Percentiles rank a stretch among this genome's conserved stretches.
phyloP scores from a whole-genome alignment of 2,329 filamentous ascomycete species.

The Claviceps pazoutovae region DNA sequence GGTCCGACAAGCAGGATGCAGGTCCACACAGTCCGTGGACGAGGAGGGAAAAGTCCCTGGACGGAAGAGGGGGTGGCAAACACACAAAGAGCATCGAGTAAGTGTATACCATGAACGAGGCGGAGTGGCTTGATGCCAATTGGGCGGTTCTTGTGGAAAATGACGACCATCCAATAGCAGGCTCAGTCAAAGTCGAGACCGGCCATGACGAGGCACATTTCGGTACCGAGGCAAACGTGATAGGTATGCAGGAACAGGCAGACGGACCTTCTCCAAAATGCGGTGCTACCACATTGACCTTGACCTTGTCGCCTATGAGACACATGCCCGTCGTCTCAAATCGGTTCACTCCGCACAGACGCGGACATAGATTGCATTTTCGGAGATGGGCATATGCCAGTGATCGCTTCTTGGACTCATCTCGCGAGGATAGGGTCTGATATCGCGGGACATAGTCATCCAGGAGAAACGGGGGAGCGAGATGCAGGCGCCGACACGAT shows the following conservation, averaged over 20 bases:
- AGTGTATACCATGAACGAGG: too few relatives aligned
- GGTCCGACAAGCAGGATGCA: not conserved
- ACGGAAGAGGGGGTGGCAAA: not conserved
- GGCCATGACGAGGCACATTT: not conserved
- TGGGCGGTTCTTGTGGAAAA: too few relatives aligned
- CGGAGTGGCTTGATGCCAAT: too few relatives aligned
- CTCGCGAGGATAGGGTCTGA: conserved; percentile 49
- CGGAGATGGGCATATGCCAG: conserved; percentile 59
- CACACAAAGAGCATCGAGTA: not conserved
- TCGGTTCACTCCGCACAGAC: conserved; percentile 66
- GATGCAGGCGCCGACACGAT: conserved; percentile 27
- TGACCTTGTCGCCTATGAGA: conserved; percentile 60
- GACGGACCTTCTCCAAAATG: conserved; percentile 60
- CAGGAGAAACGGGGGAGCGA: conserved; percentile 54
- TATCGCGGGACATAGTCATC: conserved; percentile 64
- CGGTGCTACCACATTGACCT: conserved; percentile 73
- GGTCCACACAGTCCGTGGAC: not conserved
- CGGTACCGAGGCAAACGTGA: not conserved
- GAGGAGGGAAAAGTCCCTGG: not conserved
- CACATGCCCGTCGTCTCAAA: conserved; percentile 67
- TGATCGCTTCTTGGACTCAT: conserved; percentile 60
- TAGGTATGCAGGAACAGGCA: not conserved
- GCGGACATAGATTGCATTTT: conserved; percentile 71
- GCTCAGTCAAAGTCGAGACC: not conserved
- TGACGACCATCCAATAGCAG: not conserved